Evolutionary conservation across 2,329 filamentous ascomycete species (phyloP).

Genomic region (Macrophomina pseudophaseolina): DNA sequence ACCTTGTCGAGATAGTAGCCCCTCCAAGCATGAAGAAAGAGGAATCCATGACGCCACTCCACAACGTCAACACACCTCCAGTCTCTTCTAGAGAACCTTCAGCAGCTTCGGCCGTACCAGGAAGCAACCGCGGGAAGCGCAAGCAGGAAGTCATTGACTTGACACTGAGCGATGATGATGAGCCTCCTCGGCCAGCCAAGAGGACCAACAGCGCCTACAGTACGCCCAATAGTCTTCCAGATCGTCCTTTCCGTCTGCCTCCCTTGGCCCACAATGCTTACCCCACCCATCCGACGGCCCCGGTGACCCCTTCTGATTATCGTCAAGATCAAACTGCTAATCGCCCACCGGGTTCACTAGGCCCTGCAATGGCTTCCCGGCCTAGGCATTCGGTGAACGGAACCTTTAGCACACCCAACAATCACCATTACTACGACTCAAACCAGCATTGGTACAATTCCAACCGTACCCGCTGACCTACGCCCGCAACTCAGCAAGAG

Average conservation of each 20-base stretch:
- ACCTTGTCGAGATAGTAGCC: slow-evolving; percentile 51
- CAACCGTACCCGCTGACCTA: slow-evolving; percentile 7
- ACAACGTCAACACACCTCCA: slow-evolving; percentile 51
- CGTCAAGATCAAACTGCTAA: slow-evolving; percentile 24
- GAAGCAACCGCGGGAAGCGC: slow-evolving; percentile 48
- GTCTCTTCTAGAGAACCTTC: slow-evolving; percentile 52
- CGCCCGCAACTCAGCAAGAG: background rate
- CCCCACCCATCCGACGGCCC: slow-evolving; percentile 17
- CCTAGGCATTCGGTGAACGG: slow-evolving; percentile 26
- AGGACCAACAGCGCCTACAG: slow-evolving; percentile 37
- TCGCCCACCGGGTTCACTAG: slow-evolving; percentile 20
- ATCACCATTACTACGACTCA: background rate
- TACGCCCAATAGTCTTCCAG: slow-evolving; percentile 44
- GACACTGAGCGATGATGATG: slow-evolving; percentile 55
- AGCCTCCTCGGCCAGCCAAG: slow-evolving; percentile 29
- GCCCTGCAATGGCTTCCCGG: slow-evolving; percentile 15
- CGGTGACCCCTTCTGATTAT: slow-evolving; percentile 21
- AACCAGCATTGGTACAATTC: slow-evolving; percentile 6
- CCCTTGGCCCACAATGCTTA: slow-evolving; percentile 20
- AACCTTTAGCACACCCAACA: slow-evolving; percentile 8
- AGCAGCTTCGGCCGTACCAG: slow-evolving; percentile 38
- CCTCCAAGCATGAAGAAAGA: slow-evolving; percentile 45
- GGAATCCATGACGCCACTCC: slow-evolving; percentile 40
- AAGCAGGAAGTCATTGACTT: slow-evolving; percentile 55
- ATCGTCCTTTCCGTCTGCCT: slow-evolving; percentile 29